Conservation (phyloP, 1,284 basidiomycete genomes). For the Cutaneotrichosporon cutaneum region DNA sequence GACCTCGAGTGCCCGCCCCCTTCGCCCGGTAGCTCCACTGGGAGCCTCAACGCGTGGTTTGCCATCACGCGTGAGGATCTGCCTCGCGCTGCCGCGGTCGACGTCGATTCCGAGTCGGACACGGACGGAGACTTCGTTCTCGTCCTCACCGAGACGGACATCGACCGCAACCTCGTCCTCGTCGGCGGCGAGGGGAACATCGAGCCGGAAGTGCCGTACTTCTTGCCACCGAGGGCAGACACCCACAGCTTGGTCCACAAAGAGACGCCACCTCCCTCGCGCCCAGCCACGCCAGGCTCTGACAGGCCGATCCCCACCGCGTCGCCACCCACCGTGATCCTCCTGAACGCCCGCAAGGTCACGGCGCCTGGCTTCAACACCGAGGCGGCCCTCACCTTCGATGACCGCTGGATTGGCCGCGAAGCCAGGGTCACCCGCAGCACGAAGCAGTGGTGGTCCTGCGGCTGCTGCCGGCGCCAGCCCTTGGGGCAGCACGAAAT, state of each 20-base stretch:
- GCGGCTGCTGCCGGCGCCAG: background rate
- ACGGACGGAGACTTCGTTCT: background rate
- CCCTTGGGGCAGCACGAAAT: background rate
- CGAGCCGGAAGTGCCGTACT: background rate
- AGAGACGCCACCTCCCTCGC: background rate
- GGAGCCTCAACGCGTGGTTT: background rate
- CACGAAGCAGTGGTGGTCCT: background rate
- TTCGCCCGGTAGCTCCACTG: background rate
- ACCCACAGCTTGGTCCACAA: background rate
- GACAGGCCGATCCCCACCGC: background rate
- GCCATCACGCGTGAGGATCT: background rate
- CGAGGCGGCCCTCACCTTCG: background rate
- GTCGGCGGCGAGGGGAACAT: background rate
- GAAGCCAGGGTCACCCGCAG: background rate
- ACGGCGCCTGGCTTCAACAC: background rate
- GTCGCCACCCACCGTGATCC: background rate
- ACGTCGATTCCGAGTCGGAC: background rate
- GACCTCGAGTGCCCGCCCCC: background rate
- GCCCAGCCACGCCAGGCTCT: background rate
- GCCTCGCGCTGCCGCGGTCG: background rate
- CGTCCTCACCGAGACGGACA: background rate
- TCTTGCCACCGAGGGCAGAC: background rate
- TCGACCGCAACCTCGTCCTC: background rate
- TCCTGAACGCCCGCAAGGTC: background rate
- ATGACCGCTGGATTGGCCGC: background rate